Conservation (phyloP, 352 stramenopile species). For the Phytophthora kernoviae region DNA sequence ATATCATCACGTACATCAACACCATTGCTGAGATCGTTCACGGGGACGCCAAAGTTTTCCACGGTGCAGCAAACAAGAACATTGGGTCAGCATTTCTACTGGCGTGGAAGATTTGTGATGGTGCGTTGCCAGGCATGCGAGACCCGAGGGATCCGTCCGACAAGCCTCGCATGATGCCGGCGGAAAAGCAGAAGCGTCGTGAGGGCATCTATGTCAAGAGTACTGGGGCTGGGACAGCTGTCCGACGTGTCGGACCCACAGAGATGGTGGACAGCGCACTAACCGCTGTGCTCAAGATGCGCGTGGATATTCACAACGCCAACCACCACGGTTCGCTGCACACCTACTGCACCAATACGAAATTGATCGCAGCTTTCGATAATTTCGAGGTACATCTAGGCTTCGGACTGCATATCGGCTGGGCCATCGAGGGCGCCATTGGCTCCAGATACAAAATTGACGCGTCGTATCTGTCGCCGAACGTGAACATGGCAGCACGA, state of each 20-base stretch:
- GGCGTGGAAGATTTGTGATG: conserved; percentile 96
- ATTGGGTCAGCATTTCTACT: conserved; percentile 95
- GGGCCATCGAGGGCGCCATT: conserved; percentile 98
- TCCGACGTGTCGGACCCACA: conserved; percentile 59
- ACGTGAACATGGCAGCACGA: conserved; percentile 97
- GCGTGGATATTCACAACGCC: conserved; percentile 94
- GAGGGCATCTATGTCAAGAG: conserved; percentile 78
- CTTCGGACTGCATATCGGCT: conserved; percentile 98
- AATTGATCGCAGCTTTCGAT: conserved; percentile 83
- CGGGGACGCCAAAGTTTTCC: conserved; percentile 92
- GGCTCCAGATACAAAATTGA: conserved; percentile 98
- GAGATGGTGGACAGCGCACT: conserved; percentile 95
- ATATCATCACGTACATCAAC: conserved; percentile 98
- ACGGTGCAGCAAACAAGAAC: conserved; percentile 97
- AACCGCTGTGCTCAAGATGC: conserved; percentile 96
- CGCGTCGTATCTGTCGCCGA: conserved; percentile 96
- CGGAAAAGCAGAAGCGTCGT: conserved; percentile 62
- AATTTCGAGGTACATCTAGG: conserved; percentile 94
- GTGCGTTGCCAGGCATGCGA: conserved; percentile 80
- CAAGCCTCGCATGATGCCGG: conserved; percentile 70
- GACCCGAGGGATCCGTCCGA: conserved; percentile 77
- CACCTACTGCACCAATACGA: conserved; percentile 86
- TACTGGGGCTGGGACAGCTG: conserved; percentile 40
- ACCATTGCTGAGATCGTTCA: conserved; percentile 97
- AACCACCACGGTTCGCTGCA: conserved; percentile 84